Evolutionary conservation across 139 green algal species (phyloP).

Genomic region (Astrephomene gubernaculifera): DNA sequence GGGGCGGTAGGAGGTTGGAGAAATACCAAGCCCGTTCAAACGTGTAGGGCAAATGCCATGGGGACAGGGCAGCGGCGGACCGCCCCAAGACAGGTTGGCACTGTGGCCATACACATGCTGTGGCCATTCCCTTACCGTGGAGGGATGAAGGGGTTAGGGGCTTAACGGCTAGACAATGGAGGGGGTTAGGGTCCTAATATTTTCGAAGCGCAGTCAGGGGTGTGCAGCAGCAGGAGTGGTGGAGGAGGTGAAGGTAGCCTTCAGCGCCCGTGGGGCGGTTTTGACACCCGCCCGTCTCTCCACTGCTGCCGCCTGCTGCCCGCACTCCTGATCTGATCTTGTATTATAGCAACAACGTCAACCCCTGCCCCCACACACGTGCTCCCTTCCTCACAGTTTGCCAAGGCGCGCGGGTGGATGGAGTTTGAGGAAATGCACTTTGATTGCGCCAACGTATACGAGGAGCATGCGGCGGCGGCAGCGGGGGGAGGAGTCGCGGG

Average conservation of each 20-base stretch:
- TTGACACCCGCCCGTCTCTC: neutral
- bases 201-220: neutral
- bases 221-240: neutral
- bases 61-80: too few species aligned
- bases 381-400: conserved; percentile 25
- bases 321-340: neutral
- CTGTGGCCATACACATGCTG: too few species aligned
- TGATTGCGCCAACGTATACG: conserved; percentile 50
- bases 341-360: neutral
- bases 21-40: neutral
- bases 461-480: neutral
- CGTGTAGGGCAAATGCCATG: too few species aligned
- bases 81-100: too few species aligned
- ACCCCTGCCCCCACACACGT: neutral
- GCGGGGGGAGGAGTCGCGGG: neutral
- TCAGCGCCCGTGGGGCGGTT: neutral
- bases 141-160: too few species aligned
- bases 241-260: neutral
- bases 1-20: neutral
- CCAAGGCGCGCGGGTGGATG: conserved; percentile 47
- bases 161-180: too few species aligned
- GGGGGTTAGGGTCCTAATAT: too few species aligned
- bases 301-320: neutral
- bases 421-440: conserved; percentile 58
- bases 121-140: too few species aligned